Percentiles rank a stretch among this genome's conserved stretches.
Evolutionary conservation across 2,329 filamentous ascomycete species (phyloP).

Genomic region (Monosporascus sp.): DNA sequence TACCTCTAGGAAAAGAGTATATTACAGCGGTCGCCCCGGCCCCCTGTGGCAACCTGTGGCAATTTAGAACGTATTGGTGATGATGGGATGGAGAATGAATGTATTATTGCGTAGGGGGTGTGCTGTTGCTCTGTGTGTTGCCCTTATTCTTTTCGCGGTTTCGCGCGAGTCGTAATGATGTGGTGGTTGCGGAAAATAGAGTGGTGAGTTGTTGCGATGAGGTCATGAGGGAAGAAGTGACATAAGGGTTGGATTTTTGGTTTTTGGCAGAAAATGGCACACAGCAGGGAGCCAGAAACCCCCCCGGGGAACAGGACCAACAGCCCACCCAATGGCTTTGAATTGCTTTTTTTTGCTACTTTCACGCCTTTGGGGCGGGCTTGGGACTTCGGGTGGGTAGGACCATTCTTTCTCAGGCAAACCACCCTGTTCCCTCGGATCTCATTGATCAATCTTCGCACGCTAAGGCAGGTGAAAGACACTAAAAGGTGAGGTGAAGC

Average conservation of each 20-base stretch:
- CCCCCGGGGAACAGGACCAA: conserved; percentile 24
- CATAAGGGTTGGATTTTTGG: conserved; percentile 33
- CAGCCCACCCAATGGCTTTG: background rate
- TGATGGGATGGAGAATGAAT: conserved; percentile 9
- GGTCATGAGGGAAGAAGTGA: conserved; percentile 35
- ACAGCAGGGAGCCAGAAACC: conserved; percentile 31
- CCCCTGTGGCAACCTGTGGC: too few species aligned
- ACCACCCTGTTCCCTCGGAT: background rate
- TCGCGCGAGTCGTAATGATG: conserved; percentile 3
- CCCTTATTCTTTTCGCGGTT: background rate
- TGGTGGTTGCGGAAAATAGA: conserved; percentile 13
- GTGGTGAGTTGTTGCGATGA: conserved; percentile 30
- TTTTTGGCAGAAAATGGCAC: conserved; percentile 28
- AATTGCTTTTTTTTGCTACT: too few species aligned
- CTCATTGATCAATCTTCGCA: background rate
- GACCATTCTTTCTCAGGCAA: background rate
- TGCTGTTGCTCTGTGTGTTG: conserved; percentile 6
- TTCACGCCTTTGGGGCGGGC: background rate
- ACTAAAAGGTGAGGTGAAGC: background rate
- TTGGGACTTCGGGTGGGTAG: background rate
- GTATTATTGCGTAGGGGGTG: conserved; percentile 2
- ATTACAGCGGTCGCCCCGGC: conserved; percentile 10
- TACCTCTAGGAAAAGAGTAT: conserved; percentile 21
- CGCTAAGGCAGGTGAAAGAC: background rate
- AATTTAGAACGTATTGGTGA: conserved; percentile 14